Evolutionary conservation across 805 yeast genomes (phyloP).

Genomic region (Kodamaea leandrae): DNA sequence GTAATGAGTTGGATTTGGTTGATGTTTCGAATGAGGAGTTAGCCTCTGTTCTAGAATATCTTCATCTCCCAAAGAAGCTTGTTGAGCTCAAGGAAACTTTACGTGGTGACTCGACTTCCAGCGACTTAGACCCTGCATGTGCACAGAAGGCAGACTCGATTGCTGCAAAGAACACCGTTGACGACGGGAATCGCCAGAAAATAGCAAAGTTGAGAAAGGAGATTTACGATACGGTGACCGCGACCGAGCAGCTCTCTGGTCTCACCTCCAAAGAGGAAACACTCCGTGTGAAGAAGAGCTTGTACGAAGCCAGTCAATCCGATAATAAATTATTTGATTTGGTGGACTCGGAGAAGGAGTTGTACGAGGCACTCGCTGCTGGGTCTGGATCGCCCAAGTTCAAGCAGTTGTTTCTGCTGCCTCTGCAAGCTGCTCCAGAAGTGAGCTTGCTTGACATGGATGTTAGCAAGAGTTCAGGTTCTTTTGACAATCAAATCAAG

Average conservation of each 20-base stretch:
- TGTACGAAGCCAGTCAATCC: slow-evolving; percentile 58
- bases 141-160: slow-evolving; percentile 21
- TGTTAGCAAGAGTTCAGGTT: slow-evolving; percentile 23
- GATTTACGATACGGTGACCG: slow-evolving; percentile 34
- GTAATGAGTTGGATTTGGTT: slow-evolving; percentile 70
- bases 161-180: slow-evolving; percentile 27
- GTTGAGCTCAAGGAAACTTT: slow-evolving; percentile 49
- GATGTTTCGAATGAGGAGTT: slow-evolving; percentile 80
- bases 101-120: slow-evolving; percentile 15
- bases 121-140: background rate
- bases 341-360: slow-evolving; percentile 28
- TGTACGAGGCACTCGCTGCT: slow-evolving; percentile 29
- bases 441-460: slow-evolving; percentile 57
- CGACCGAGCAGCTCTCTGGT: slow-evolving; percentile 29
- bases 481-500: slow-evolving; percentile 37
- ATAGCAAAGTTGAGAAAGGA: slow-evolving; percentile 33
- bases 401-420: slow-evolving; percentile 25
- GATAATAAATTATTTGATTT: slow-evolving; percentile 54
- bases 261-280: slow-evolving; percentile 49
- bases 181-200: slow-evolving; percentile 30
- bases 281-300: slow-evolving; percentile 53
- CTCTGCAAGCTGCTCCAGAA: slow-evolving; percentile 18
- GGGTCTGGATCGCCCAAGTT: slow-evolving; percentile 45
- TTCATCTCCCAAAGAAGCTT: slow-evolving; percentile 69
- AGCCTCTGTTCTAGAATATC: slow-evolving; percentile 73